Percentiles rank a stretch among this genome's conserved stretches.
These are phyloP conservation scores for Apophysomyces trapeziformis DNA, from an alignment of 371 early-diverging fungal genomes.

Conservation along the genomic window DNA sequence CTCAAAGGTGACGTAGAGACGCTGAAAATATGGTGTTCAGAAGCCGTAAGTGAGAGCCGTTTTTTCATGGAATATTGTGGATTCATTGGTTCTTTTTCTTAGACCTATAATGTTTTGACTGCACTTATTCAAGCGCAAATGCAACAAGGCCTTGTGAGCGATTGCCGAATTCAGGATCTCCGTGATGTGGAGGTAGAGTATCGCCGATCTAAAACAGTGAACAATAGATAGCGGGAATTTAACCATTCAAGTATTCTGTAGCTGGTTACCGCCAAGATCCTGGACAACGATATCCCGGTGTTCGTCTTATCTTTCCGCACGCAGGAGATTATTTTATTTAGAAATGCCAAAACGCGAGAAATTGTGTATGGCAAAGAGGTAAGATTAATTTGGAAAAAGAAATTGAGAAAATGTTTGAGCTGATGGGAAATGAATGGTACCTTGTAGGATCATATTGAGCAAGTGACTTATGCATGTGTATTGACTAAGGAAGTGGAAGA, in stretches of 20 bases:
- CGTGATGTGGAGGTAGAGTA: slow-evolving; percentile 84
- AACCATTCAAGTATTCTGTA: slow-evolving; percentile 13
- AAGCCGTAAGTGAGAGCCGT: slow-evolving; percentile 62
- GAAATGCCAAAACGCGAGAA: slow-evolving; percentile 82
- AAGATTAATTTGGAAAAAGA: slow-evolving; percentile 8
- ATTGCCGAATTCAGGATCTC: slow-evolving; percentile 93
- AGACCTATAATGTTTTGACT: slow-evolving; percentile 88
- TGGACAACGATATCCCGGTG: slow-evolving; percentile 93
- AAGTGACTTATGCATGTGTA: slow-evolving; percentile 84
- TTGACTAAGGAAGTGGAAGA: slow-evolving; percentile 89
- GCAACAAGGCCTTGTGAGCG: slow-evolving; percentile 87
- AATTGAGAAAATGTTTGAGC: background rate
- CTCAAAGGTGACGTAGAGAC: slow-evolving; percentile 83
- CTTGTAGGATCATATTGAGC: slow-evolving; percentile 80
- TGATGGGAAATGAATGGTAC: no score
- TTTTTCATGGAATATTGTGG: slow-evolving; percentile 15
- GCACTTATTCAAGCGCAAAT: slow-evolving; percentile 86
- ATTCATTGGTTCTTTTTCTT: slow-evolving; percentile 12
- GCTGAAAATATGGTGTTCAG: slow-evolving; percentile 92
- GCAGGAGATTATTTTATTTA: slow-evolving; percentile 93
- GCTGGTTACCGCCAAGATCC: slow-evolving; percentile 80
- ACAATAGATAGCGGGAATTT: background rate
- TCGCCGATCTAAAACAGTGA: background rate
- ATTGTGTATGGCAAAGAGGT: slow-evolving; percentile 85
- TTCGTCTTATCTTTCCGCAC: slow-evolving; percentile 90